Evolutionary conservation across 345 rosid genomes (phyloP).

Genomic region (Erodium maritimum): DNA sequence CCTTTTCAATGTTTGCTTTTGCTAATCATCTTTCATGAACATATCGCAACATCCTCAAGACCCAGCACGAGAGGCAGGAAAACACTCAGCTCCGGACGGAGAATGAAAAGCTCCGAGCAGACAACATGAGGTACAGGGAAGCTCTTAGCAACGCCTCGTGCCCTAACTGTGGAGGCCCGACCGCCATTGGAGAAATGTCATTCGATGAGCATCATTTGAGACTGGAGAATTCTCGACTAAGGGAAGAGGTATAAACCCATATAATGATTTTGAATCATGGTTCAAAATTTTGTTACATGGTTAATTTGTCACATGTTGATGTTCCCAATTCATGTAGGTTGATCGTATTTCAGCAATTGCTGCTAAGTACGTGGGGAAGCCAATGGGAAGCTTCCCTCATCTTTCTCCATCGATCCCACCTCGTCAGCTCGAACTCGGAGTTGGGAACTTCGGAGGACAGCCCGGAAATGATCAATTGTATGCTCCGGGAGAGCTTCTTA

Average conservation of each 20-base stretch:
- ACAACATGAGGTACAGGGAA: constrained; percentile 74
- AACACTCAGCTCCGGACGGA: constrained; percentile 71
- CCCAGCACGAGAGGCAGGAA: constrained; percentile 79
- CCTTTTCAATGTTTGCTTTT: too few species aligned
- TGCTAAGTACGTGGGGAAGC: constrained; percentile 93
- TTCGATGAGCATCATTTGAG: constrained; percentile 89
- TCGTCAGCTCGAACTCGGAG: constrained; percentile 64
- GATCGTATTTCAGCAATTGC: constrained; percentile 86
- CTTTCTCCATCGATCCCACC: constrained; percentile 48
- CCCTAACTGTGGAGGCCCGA: constrained; percentile 93
- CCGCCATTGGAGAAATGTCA: constrained; percentile 89
- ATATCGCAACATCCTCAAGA: too few species aligned
- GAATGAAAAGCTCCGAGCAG: constrained; percentile 86
- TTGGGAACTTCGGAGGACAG: constrained; percentile 36
- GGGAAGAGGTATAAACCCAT: constrained; percentile 61
- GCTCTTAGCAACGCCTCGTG: constrained; percentile 87
- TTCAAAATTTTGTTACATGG: background rate
- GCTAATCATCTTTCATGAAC: too few species aligned
- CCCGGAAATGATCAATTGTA: constrained; percentile 41
- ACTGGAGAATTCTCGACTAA: constrained; percentile 68
- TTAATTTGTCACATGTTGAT: background rate
- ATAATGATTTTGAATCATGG: background rate
- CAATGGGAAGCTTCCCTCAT: constrained; percentile 62
- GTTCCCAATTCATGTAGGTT: constrained; percentile 28
- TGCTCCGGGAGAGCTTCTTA: constrained; percentile 62